phyloP scores from a whole-genome alignment of 2,329 filamentous ascomycete species.

The Didymella pinodella region DNA sequence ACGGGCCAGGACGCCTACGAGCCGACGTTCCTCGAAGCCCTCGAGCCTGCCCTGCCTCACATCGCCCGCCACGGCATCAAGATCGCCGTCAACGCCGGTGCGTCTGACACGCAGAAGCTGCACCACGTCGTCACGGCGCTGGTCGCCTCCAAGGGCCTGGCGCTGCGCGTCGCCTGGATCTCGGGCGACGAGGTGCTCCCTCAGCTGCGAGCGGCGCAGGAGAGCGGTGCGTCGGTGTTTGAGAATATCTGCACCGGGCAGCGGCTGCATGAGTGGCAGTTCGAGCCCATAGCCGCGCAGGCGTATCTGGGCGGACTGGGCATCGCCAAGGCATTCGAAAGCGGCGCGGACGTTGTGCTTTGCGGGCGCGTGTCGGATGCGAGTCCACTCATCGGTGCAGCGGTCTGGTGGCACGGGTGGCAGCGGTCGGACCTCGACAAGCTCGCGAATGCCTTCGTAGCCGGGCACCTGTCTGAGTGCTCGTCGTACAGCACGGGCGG shows the following conservation, averaged over 20 bases:
- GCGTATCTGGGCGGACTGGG: slow-evolving; percentile 56
- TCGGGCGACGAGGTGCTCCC: slow-evolving; percentile 55
- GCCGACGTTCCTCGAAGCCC: slow-evolving; percentile 61
- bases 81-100: slow-evolving; percentile 48
- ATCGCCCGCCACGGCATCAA: slow-evolving; percentile 46
- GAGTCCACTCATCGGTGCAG: slow-evolving; percentile 54
- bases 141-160: slow-evolving; percentile 32
- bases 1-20: slow-evolving; percentile 57
- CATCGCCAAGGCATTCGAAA: slow-evolving; percentile 52
- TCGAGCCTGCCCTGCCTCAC: slow-evolving; percentile 51
- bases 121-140: slow-evolving; percentile 37
- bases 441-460: slow-evolving; percentile 55
- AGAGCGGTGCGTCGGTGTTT: slow-evolving; percentile 48
- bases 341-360: slow-evolving; percentile 55
- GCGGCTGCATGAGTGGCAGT: slow-evolving; percentile 46
- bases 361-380: slow-evolving; percentile 57
- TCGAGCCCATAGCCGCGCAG: slow-evolving; percentile 48
- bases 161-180: slow-evolving; percentile 50
- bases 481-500: slow-evolving; percentile 54
- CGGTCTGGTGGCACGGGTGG: slow-evolving; percentile 58
- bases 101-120: slow-evolving; percentile 42
- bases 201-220: slow-evolving; percentile 46
- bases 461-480: slow-evolving; percentile 57
- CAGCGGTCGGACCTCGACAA: slow-evolving; percentile 49
- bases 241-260: slow-evolving; percentile 53